phyloP scores from a whole-genome alignment of 805 yeast genomes.

The Suhomyces xylopsoci region DNA sequence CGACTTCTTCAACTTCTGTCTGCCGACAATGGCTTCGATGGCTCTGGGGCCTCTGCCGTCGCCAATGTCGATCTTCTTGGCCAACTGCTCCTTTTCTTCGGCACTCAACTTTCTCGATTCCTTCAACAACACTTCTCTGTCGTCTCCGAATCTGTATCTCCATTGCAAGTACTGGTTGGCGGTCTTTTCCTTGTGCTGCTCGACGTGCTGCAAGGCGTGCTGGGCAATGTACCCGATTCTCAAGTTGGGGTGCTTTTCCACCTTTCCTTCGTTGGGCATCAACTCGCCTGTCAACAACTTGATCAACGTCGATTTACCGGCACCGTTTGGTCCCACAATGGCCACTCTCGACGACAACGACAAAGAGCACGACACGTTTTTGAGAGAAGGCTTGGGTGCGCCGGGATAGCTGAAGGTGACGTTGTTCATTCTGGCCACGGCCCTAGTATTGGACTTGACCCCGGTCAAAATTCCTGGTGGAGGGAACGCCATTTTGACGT shows the following conservation, averaged over 20 bases:
- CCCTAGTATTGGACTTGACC: constrained; percentile 89
- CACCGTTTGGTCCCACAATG: constrained; percentile 96
- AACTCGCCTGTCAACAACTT: constrained; percentile 91
- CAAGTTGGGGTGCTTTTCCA: constrained; percentile 96
- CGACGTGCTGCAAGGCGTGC: constrained; percentile 96
- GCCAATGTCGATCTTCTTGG: constrained; percentile 69
- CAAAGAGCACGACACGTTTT: constrained; percentile 80
- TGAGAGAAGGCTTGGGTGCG: constrained; percentile 75
- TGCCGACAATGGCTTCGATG: constrained; percentile 93
- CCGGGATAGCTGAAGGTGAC: constrained; percentile 92
- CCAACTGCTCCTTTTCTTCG: constrained; percentile 71
- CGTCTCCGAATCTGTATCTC: constrained; percentile 98
- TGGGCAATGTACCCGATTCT: constrained; percentile 99
- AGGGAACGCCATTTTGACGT: constrained; percentile 96
- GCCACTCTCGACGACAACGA: constrained; percentile 97
- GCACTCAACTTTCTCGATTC: constrained; percentile 86
- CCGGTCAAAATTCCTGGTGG: constrained; percentile 98
- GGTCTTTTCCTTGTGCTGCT: constrained; percentile 94
- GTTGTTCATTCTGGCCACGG: constrained; percentile 83
- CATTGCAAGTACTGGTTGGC: constrained; percentile 97
- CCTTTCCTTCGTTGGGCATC: constrained; percentile 81
- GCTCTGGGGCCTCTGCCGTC: constrained; percentile 89
- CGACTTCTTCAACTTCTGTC: constrained; percentile 93
- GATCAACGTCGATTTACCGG: constrained; percentile 95
- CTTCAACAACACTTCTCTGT: constrained; percentile 91